These are phyloP conservation scores for Quercus aquifolioides DNA, from an alignment of 306 rosid genomes.

Conservation along the genomic window DNA sequence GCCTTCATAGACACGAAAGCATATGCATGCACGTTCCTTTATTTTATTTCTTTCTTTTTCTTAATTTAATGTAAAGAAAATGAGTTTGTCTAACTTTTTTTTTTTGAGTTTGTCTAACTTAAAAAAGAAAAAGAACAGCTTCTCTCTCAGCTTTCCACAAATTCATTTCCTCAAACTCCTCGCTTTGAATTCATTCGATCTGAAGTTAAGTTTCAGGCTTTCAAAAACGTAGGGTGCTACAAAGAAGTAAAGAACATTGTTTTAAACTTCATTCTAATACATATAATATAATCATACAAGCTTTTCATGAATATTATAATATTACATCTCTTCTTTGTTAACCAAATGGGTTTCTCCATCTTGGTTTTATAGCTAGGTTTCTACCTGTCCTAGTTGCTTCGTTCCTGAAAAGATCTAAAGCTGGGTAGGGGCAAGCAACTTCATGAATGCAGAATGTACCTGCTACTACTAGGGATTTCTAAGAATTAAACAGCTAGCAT, in stretches of 20 bases:
- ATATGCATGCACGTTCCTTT: too few relatives aligned
- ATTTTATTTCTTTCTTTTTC: too few relatives aligned
- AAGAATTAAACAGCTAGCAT: background rate
- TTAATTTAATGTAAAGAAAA: background rate
- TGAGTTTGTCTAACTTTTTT: background rate
- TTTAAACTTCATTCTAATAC: background rate
- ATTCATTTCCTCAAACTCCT: background rate
- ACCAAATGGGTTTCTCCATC: background rate
- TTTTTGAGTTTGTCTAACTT: background rate
- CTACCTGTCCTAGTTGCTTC: background rate
- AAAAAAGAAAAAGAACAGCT: background rate
- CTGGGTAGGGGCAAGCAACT: background rate
- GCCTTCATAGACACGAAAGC: too few relatives aligned
- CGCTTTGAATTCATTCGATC: background rate
- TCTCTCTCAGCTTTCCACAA: constrained; percentile 1
- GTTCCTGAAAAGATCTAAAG: background rate
- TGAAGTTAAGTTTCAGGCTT: constrained; percentile 8
- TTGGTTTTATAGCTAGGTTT: background rate
- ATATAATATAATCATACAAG: background rate
- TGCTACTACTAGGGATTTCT: background rate
- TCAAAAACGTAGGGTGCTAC: background rate
- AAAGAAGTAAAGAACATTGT: too few relatives aligned
- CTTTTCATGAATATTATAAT: background rate
- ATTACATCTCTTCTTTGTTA: background rate
- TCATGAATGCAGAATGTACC: background rate